phyloP scores from a whole-genome alignment of 2,329 filamentous ascomycete genomes.

The Ophiocordyceps australis region DNA sequence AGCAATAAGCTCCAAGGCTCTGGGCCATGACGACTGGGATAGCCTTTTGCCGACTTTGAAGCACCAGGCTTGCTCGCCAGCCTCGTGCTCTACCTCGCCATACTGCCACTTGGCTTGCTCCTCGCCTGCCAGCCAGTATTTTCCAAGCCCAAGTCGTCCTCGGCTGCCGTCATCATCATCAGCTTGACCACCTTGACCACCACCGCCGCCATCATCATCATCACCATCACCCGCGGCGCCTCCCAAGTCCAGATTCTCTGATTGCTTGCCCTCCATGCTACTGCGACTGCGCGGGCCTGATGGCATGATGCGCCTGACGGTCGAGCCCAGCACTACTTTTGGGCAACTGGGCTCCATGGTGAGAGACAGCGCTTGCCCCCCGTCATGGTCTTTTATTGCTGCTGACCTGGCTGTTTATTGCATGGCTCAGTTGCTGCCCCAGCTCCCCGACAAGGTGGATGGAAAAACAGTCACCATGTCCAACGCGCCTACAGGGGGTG shows the following conservation, averaged over 20 bases:
- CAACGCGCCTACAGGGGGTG: slow-evolving; percentile 38
- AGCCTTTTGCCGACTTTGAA: too few relatives aligned
- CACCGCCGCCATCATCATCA: not conserved
- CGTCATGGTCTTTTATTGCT: not conserved
- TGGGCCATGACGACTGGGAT: too few relatives aligned
- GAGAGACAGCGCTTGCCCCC: slow-evolving; percentile 1
- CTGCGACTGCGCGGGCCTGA: slow-evolving; percentile 79
- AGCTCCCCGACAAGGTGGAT: slow-evolving; percentile 44
- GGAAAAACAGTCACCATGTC: slow-evolving; percentile 41
- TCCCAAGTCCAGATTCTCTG: not conserved
- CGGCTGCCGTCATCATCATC: too few relatives aligned
- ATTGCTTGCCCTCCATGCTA: slow-evolving; percentile 39
- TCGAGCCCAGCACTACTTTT: slow-evolving; percentile 61
- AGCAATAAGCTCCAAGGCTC: too few relatives aligned
- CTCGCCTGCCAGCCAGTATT: too few relatives aligned
- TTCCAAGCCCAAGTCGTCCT: too few relatives aligned
- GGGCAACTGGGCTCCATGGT: slow-evolving; percentile 37
- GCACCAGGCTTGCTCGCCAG: too few relatives aligned
- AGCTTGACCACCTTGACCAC: too few relatives aligned
- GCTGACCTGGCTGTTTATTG: too few relatives aligned
- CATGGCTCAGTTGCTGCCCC: slow-evolving; percentile 29
- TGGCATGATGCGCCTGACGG: slow-evolving; percentile 74
- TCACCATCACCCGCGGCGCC: not conserved
- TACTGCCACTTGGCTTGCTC: too few relatives aligned
- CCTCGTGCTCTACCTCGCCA: too few relatives aligned